Percentiles rank a stretch among this genome's conserved stretches.
Evolutionary conservation across 306 rosid genomes (phyloP).

Genomic region (Lotus japonicus): DNA sequence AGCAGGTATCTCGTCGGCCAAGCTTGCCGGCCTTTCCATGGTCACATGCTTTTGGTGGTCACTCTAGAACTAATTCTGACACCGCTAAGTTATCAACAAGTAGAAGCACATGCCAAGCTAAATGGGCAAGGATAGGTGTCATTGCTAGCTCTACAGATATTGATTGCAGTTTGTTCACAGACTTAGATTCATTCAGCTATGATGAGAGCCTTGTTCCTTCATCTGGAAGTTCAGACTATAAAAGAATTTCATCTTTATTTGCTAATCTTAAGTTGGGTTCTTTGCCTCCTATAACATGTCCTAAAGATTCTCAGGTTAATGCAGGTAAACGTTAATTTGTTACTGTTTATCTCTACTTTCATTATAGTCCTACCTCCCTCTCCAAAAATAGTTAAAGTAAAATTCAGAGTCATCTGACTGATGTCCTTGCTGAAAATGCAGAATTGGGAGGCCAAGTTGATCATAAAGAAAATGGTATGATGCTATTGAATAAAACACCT

Average conservation of each 20-base stretch:
- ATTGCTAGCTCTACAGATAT: conserved; percentile 31
- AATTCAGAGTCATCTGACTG: background rate
- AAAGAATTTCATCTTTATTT: conserved; percentile 23
- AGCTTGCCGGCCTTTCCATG: conserved; percentile 85
- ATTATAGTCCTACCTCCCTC: background rate
- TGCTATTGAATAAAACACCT: background rate
- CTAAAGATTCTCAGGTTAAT: conserved; percentile 38
- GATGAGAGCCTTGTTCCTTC: conserved; percentile 77
- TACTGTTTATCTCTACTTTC: background rate
- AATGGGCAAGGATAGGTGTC: conserved; percentile 64
- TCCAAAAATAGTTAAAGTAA: too few relatives aligned
- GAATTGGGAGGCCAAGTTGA: conserved; percentile 44
- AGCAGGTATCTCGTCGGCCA: conserved; percentile 62
- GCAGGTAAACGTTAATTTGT: conserved; percentile 40
- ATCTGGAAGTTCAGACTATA: conserved; percentile 39
- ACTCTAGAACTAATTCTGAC: conserved; percentile 73
- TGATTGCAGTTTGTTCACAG: conserved; percentile 40
- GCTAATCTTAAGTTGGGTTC: conserved; percentile 38
- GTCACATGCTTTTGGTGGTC: conserved; percentile 77
- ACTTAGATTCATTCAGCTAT: conserved; percentile 66
- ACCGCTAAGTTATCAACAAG: conserved; percentile 55
- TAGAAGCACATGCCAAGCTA: conserved; percentile 75
- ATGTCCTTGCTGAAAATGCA: conserved; percentile 46
- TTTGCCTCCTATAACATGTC: conserved; percentile 40
- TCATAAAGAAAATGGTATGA: conserved; percentile 32